A percentile compares a stretch with the other conserved stretches of the same genome.
Conservation (phyloP, 2,329 filamentous ascomycete genomes). For the Cytospora leucostoma region DNA sequence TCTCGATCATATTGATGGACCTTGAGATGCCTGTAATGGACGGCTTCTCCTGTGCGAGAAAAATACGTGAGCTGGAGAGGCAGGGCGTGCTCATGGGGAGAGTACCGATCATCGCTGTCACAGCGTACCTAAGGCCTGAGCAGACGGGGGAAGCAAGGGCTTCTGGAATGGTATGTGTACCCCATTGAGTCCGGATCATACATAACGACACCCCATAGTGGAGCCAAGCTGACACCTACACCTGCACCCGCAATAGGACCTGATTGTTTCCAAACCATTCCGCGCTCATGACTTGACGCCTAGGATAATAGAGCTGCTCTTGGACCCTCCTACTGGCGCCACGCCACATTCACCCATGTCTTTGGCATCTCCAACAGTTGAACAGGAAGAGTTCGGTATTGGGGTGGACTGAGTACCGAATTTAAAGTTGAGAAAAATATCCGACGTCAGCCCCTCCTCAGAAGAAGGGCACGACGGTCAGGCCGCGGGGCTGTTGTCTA, state of each 20-base stretch:
- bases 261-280: slow-evolving; percentile 79
- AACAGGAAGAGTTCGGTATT: neutral
- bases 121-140: slow-evolving; percentile 74
- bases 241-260: slow-evolving; percentile 51
- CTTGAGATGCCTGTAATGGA: slow-evolving; percentile 83
- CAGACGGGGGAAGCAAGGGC: slow-evolving; percentile 71
- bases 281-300: slow-evolving; percentile 70
- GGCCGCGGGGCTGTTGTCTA: neutral
- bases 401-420: neutral
- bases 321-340: slow-evolving; percentile 32
- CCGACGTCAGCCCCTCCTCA: too few relatives aligned
- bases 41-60: slow-evolving; percentile 70
- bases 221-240: slow-evolving; percentile 22
- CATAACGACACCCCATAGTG: slow-evolving; percentile 21
- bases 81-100: slow-evolving; percentile 63
- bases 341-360: slow-evolving; percentile 18
- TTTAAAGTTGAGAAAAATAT: neutral
- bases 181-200: neutral
- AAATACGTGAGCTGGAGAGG: slow-evolving; percentile 68
- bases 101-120: slow-evolving; percentile 81
- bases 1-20: slow-evolving; percentile 76
- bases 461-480: too few relatives aligned
- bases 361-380: slow-evolving; percentile 4
- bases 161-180: slow-evolving; percentile 67
- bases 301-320: slow-evolving; percentile 62